phyloP scores from a whole-genome alignment of 495 filamentous ascomycete genomes.

The Physcia stellaris region DNA sequence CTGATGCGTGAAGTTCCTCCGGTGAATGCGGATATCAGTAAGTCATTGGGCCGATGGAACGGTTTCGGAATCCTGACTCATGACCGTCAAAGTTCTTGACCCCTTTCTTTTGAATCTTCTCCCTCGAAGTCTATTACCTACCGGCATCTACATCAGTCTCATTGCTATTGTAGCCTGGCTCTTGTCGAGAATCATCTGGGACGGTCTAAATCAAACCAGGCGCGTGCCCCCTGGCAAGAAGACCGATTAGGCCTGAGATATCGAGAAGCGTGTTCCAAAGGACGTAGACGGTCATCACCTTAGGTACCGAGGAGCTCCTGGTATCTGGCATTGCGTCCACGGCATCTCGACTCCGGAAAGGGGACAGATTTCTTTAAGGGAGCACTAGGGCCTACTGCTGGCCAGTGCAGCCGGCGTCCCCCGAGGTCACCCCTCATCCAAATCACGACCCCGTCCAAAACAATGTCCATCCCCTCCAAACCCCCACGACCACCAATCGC shows the following conservation, averaged over 20 bases:
- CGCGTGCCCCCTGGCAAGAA: not conserved
- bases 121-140: constrained; percentile 55
- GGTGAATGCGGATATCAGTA: constrained; percentile 67
- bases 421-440: not conserved
- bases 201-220: constrained; percentile 3
- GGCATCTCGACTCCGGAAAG: not conserved
- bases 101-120: constrained; percentile 63
- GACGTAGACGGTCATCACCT: not conserved
- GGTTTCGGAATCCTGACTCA: constrained; percentile 5
- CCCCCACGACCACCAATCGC: constrained; percentile 18
- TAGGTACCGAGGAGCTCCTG: not conserved
- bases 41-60: constrained; percentile 7
- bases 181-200: constrained; percentile 20
- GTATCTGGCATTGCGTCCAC: not conserved
- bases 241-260: constrained; percentile 2
- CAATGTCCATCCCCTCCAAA: too few relatives aligned
- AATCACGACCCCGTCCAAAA: constrained; percentile 6
- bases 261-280: not conserved
- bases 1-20: constrained; percentile 66
- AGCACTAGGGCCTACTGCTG: not conserved
- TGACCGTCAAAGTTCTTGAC: constrained; percentile 49
- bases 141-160: constrained; percentile 41
- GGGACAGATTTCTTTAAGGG: not conserved
- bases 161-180: constrained; percentile 41
- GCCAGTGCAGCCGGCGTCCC: too few relatives aligned